Conservation (phyloP, 768 basidiomycete genomes). For the Termitomyces sp. region DNA sequence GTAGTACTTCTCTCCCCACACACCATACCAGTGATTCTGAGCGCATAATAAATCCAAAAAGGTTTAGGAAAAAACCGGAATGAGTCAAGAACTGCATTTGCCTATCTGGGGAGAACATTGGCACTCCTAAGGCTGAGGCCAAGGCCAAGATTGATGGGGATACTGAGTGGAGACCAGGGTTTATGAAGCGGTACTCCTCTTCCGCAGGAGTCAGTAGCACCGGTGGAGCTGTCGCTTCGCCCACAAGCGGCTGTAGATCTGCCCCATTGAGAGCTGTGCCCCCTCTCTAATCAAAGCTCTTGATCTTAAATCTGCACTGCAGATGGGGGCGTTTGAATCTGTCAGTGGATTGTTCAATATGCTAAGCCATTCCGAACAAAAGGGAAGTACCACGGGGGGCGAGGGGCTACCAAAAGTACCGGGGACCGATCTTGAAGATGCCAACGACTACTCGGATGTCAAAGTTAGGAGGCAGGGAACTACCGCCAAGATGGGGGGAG, state of each 20-base stretch:
- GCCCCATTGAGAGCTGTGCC: constrained; percentile 32
- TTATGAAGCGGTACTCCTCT: constrained; percentile 35
- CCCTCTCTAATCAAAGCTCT: constrained; percentile 58
- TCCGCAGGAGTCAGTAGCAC: constrained; percentile 5
- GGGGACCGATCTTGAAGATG: constrained; percentile 9
- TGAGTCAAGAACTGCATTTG: constrained; percentile 18
- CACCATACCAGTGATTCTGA: background rate
- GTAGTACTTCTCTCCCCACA: no score
- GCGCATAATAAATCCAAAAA: constrained; percentile 6
- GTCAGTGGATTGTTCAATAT: background rate
- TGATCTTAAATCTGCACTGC: no score
- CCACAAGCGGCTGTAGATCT: background rate
- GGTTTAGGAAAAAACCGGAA: background rate
- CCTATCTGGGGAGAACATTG: constrained; percentile 45
- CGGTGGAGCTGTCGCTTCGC: constrained; percentile 4
- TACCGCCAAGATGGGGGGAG: no score
- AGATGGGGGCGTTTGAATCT: constrained; percentile 11
- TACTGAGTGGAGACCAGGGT: constrained; percentile 43
- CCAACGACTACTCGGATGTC: constrained; percentile 11
- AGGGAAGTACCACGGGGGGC: background rate
- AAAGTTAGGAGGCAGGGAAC: no score
- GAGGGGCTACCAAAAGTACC: constrained; percentile 7
- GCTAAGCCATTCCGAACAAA: background rate
- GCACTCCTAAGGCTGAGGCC: constrained; percentile 9
- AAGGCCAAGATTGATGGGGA: constrained; percentile 9